Conservation (phyloP, 1,139 yeast genomes). For the Trichomonascaceae sp. region DNA sequence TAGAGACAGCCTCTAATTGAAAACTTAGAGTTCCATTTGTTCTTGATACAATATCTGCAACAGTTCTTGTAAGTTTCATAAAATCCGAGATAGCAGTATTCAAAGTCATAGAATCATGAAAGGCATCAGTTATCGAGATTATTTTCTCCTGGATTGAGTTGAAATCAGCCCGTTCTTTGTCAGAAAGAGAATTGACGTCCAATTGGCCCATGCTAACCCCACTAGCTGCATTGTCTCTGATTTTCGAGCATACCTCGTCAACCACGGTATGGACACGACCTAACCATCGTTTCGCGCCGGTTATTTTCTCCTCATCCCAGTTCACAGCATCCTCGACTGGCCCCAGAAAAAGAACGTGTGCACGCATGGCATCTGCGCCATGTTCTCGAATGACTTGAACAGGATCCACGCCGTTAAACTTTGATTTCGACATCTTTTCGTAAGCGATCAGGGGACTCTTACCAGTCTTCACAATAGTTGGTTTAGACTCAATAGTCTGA, state of each 20-base stretch:
- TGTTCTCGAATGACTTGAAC: slow-evolving; percentile 63
- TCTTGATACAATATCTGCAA: slow-evolving; percentile 28
- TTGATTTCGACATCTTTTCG: slow-evolving; percentile 96
- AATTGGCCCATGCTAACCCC: slow-evolving; percentile 2
- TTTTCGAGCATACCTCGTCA: slow-evolving; percentile 12
- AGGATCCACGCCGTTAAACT: slow-evolving; percentile 92
- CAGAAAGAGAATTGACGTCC: slow-evolving; percentile 27
- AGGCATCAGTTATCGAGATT: slow-evolving; percentile 49
- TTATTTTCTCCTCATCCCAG: slow-evolving; percentile 87
- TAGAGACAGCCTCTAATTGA: slow-evolving; percentile 42
- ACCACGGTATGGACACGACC: slow-evolving; percentile 44
- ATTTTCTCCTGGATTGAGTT: slow-evolving; percentile 51
- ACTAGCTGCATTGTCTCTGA: slow-evolving; percentile 3
- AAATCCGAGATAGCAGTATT: slow-evolving; percentile 85
- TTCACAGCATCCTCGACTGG: slow-evolving; percentile 74
- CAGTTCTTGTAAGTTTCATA: slow-evolving; percentile 71
- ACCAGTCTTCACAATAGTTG: slow-evolving; percentile 47
- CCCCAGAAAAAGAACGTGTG: slow-evolving; percentile 90
- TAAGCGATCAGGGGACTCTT: slow-evolving; percentile 48
- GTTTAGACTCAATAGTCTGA: slow-evolving; percentile 38
- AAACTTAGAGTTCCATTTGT: slow-evolving; percentile 32
- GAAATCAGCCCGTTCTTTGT: slow-evolving; percentile 50
- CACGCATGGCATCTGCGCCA: slow-evolving; percentile 94
- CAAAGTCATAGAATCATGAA: slow-evolving; percentile 54
- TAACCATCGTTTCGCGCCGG: slow-evolving; percentile 85